phyloP scores from a whole-genome alignment of 1,284 basidiomycete species.

The Bjerkandera adusta region DNA sequence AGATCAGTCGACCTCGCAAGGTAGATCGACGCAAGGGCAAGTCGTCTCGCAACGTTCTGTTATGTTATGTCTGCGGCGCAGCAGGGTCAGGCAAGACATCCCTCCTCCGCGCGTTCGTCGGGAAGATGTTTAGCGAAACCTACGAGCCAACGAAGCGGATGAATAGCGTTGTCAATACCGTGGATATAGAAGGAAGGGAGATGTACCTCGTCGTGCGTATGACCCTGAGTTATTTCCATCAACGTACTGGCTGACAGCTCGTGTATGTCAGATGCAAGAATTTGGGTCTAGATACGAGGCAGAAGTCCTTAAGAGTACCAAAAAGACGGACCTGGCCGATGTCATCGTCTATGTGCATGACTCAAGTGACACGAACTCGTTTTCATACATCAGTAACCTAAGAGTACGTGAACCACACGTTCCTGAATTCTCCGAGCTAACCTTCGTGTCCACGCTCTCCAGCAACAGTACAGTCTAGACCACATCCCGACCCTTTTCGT shows the following conservation, averaged over 20 bases:
- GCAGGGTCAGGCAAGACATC: slow-evolving; percentile 96
- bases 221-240: slow-evolving; percentile 31
- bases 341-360: slow-evolving; percentile 97
- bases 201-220: slow-evolving; percentile 90
- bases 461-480: slow-evolving; percentile 97
- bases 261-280: slow-evolving; percentile 77
- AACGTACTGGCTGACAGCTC: slow-evolving; percentile 12
- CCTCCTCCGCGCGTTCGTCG: slow-evolving; percentile 81
- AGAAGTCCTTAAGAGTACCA: slow-evolving; percentile 85
- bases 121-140: slow-evolving; percentile 67
- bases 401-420: slow-evolving; percentile 55
- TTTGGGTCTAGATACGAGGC: slow-evolving; percentile 95
- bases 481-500: slow-evolving; percentile 95
- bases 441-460: too few species aligned
- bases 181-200: slow-evolving; percentile 93
- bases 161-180: slow-evolving; percentile 91
- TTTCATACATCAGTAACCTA: slow-evolving; percentile 96
- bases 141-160: slow-evolving; percentile 91
- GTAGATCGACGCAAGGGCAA: slow-evolving; percentile 86
- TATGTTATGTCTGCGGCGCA: slow-evolving; percentile 93
- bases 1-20: slow-evolving; percentile 80
- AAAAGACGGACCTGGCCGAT: slow-evolving; percentile 91
- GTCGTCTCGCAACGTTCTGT: slow-evolving; percentile 85
- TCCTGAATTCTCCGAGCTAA: slow-evolving; percentile 2
- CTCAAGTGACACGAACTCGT: slow-evolving; percentile 98